Evolutionary conservation across 768 basidiomycete species (phyloP), one percentile per base, ranked within the genome.

Genomic region (Lactarius evosmus): DNA sequence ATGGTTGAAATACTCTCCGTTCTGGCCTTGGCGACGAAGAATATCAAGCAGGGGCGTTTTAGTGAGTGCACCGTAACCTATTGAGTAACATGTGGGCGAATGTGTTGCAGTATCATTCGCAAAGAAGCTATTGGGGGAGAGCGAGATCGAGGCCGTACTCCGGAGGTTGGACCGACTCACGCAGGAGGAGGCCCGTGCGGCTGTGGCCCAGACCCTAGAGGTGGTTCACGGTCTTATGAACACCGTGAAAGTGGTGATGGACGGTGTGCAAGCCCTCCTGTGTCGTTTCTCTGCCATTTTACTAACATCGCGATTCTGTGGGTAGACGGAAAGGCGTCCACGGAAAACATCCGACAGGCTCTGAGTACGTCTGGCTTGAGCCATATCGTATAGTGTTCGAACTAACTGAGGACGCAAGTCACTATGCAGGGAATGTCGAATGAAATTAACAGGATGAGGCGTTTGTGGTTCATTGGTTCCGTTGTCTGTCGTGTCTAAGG

Each of bases 131-230:
- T 34, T 63, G 9, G 36, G 36, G 12, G 62, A 58, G 38, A 58
- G 32, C 11, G 56, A 63, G 3, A 44, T 63, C 17, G 38, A 51
- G 50, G 56, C 29, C 1, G 62, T 58, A 7, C 40, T 63, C 1
- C 56, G 30, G 22, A 52, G 50, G 22, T 19, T 63, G 50, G 62
- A 63, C 56, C 55, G 62, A 30, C 62, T 63, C 36, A 63, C 62
- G 4, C 7, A 41, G 7, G 62, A 63, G 4, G 62, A 63, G 25
- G 46, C 56, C 14, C 56, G 46, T 4, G 19, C 34, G 62, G 29
- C 50, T 7, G 56, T 52, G n/a, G 38, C 56, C 7, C 62, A 63
- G 17, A 63, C 62, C 16, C 29, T 57, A 3, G 17, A 63, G 30
- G 17, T 57, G 25, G 62, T 58, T 9, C 22, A 56, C 25, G 54